These are phyloP conservation scores for Magnolia sinica DNA, from an alignment of 164 flowering plant species.

Conservation along the genomic window DNA sequence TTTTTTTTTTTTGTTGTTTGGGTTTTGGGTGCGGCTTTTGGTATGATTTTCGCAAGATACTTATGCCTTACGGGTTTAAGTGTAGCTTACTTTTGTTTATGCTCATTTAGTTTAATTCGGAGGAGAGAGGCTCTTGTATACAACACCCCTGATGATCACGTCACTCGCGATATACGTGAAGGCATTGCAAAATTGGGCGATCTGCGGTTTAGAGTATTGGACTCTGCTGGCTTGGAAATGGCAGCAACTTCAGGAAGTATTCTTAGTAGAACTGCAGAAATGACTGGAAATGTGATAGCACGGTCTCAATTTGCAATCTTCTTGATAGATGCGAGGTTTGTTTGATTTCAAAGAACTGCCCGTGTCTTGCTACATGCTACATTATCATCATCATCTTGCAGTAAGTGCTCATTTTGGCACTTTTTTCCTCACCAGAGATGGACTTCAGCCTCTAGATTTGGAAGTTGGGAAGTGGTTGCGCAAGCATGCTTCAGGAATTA, in stretches of 20 bases:
- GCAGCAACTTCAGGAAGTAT: conserved; percentile 84
- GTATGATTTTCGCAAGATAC: not conserved
- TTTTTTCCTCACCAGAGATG: conserved; percentile 48
- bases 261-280: conserved; percentile 76
- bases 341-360: conserved; percentile 7
- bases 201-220: conserved; percentile 81
- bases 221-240: conserved; percentile 92
- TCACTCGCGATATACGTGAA: conserved; percentile 90
- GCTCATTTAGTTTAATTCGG: conserved; percentile 53
- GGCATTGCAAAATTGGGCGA: conserved; percentile 91
- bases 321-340: conserved; percentile 80
- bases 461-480: conserved; percentile 97
- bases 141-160: conserved; percentile 94
- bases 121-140: conserved; percentile 97
- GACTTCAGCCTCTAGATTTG: conserved; percentile 80
- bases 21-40: not conserved
- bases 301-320: conserved; percentile 74
- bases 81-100: not conserved
- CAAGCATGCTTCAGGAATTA: conserved; percentile 66
- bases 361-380: not conserved
- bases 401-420: not conserved
- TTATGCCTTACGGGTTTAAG: not conserved
- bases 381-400: not conserved
- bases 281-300: conserved; percentile 74
- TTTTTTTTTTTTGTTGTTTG: not conserved